Percentiles rank a stretch among this genome's conserved stretches.
These are phyloP conservation scores for Pseudocercospora vitis DNA, from an alignment of 2,329 filamentous ascomycete species.

Conservation along the genomic window DNA sequence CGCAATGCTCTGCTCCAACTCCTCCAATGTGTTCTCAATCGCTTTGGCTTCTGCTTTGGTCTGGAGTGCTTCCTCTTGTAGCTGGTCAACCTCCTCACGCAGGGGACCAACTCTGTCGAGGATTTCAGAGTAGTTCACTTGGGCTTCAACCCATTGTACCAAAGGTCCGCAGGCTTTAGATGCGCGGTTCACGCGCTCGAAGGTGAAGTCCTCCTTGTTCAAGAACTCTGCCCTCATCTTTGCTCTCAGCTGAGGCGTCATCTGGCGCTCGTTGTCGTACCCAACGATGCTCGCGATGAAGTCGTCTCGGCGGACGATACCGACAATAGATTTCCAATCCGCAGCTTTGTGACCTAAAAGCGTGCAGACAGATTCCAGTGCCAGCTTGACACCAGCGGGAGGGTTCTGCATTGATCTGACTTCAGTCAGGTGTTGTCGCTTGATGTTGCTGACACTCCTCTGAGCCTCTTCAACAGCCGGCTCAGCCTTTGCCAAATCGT, in stretches of 20 bases:
- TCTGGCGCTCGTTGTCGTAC: slow-evolving; percentile 92
- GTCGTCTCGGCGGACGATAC: slow-evolving; percentile 84
- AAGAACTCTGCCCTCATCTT: slow-evolving; percentile 94
- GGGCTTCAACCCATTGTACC: slow-evolving; percentile 94
- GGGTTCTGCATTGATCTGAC: slow-evolving; percentile 96
- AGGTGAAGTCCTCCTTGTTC: slow-evolving; percentile 91
- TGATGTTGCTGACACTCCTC: slow-evolving; percentile 97
- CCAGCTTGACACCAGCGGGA: slow-evolving; percentile 83
- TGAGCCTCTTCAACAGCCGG: slow-evolving; percentile 90
- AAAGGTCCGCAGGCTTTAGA: slow-evolving; percentile 96
- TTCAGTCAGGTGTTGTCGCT: slow-evolving; percentile 94
- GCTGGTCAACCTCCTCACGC: slow-evolving; percentile 79
- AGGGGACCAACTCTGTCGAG: slow-evolving; percentile 90
- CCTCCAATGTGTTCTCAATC: slow-evolving; percentile 81
- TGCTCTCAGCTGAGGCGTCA: slow-evolving; percentile 77
- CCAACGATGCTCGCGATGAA: slow-evolving; percentile 98
- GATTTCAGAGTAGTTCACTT: slow-evolving; percentile 98
- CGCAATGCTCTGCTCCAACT: slow-evolving; percentile 85
- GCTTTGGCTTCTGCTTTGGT: slow-evolving; percentile 92
- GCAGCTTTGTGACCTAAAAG: slow-evolving; percentile 85
- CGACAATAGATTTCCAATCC: slow-evolving; percentile 89
- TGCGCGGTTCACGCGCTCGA: slow-evolving; percentile 91
- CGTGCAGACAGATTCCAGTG: slow-evolving; percentile 94
- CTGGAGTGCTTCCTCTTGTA: slow-evolving; percentile 85
- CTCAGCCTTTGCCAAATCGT: slow-evolving; percentile 86